Evolutionary conservation across 345 rosid genomes (phyloP), one percentile per base, ranked within the genome.

Genomic region (Noccaea caerulescens): DNA sequence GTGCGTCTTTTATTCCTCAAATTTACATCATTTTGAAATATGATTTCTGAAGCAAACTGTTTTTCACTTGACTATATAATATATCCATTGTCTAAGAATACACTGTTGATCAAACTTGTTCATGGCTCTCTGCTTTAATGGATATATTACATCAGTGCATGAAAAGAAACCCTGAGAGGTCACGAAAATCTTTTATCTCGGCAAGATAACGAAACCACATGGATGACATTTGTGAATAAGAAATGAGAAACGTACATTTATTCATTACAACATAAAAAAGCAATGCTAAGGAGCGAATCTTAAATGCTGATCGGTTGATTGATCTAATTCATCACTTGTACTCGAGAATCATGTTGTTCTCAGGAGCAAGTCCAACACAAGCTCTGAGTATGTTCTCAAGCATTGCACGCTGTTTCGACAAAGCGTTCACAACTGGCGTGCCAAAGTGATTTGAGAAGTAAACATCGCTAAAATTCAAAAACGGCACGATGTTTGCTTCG

Each of bases 351-450:
- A 94, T 94, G 87, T 94, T 91, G 88, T 91, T 94, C 82, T 94
- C 99, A 0, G 99, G 99, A 70, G 99, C 84, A 86, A 94, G 80
- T 10, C 99, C 99, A 53, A 91, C 80, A 71, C 99, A 94, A 66
- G 98, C 98, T 82, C 99, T 84, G 76, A 91, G 71, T 63, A 91
- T 87, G 84, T 94, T 94, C 96, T 94, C 98, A 41, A 91, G 92
- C 99, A 94, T 94, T n/a, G 99, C 98, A 11, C 99, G 84, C 82
- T 94, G 99, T 83, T 94, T 94, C 8, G 99, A 80, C 77, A 94
- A 83, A 8, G 99, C 99, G 42, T 94, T 94, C 82, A 94, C 99
- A 77, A 94, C 68, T n/a, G n/a, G n/a, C n/a, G n/a, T n/a, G n/a
- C n/a, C n/a, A 20, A 20, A 20, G 23, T 20, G 23, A 20, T 20